These are phyloP conservation scores for Paramarasmius palmivorus DNA, from an alignment of 1,284 basidiomycete genomes.

Conservation along the genomic window DNA sequence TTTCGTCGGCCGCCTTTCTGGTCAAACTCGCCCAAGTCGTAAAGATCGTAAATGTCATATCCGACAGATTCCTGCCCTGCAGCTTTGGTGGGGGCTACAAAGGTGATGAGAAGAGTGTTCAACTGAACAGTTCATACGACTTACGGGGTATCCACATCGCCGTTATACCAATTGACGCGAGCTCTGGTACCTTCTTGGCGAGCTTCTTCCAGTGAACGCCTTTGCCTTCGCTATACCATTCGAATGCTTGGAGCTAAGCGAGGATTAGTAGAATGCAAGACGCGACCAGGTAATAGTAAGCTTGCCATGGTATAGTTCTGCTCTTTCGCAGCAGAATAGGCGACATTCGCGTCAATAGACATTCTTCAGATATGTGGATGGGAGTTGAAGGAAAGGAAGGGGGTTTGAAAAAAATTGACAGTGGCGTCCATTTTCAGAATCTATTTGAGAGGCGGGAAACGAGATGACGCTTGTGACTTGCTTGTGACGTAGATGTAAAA, in stretches of 20 bases:
- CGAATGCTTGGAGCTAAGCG: slow-evolving; percentile 28
- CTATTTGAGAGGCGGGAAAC: too few species aligned
- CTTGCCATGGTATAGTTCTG: slow-evolving; percentile 23
- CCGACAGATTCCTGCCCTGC: slow-evolving; percentile 35
- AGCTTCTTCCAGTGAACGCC: slow-evolving; percentile 51
- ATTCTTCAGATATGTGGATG: slow-evolving; percentile 7
- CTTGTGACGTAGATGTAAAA: too few species aligned
- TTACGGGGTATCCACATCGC: slow-evolving; percentile 51
- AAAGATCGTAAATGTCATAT: slow-evolving; percentile 46
- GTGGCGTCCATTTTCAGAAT: too few species aligned
- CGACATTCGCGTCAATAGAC: slow-evolving; percentile 21
- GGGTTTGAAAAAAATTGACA: too few species aligned
- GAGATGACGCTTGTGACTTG: too few species aligned
- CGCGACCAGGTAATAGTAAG: not conserved
- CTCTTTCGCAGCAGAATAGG: slow-evolving; percentile 17
- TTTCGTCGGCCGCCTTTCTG: slow-evolving; percentile 47
- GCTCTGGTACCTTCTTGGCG: slow-evolving; percentile 34
- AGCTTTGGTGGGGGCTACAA: slow-evolving; percentile 36
- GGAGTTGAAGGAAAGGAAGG: not conserved
- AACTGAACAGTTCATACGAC: slow-evolving; percentile 12
- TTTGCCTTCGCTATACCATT: slow-evolving; percentile 33
- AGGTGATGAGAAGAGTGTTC: slow-evolving; percentile 5
- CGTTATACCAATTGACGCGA: slow-evolving; percentile 53
- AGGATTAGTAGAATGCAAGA: not conserved
- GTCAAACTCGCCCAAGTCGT: slow-evolving; percentile 51